A percentile compares a stretch with the other conserved stretches of the same genome.
These are phyloP conservation scores for Metarhizium rileyi DNA, from an alignment of 2,329 filamentous ascomycete genomes.

Conservation along the genomic window DNA sequence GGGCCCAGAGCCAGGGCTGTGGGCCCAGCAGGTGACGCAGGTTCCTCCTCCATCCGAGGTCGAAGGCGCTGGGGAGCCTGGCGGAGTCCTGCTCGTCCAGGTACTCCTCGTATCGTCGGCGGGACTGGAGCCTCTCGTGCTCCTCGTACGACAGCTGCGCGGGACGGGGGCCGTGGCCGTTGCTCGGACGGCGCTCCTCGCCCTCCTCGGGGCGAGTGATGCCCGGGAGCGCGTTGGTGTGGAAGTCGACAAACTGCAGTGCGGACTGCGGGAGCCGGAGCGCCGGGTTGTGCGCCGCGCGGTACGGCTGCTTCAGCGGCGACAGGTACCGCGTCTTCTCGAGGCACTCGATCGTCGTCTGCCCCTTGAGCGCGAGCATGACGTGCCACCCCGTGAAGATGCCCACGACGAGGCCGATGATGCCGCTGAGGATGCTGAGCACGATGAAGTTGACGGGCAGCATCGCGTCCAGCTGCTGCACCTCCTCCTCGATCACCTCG, in stretches of 20 bases:
- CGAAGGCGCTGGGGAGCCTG: constrained; percentile 86
- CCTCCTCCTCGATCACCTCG: constrained; percentile 64
- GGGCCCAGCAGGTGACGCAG: constrained; percentile 73
- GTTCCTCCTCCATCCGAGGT: constrained; percentile 77
- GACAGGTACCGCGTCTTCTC: constrained; percentile 93
- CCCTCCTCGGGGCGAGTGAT: constrained; percentile 76
- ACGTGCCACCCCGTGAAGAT: constrained; percentile 93
- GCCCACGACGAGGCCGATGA: constrained; percentile 80
- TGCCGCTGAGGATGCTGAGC: constrained; percentile 75
- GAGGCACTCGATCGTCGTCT: constrained; percentile 92
- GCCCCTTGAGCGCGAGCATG: constrained; percentile 63
- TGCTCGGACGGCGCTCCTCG: constrained; percentile 40
- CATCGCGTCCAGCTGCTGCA: constrained; percentile 61
- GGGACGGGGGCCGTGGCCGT: constrained; percentile 23
- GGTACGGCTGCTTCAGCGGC: constrained; percentile 61
- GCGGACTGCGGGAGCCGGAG: constrained; percentile 42
- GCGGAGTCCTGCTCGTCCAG: constrained; percentile 83
- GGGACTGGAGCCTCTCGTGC: constrained; percentile 43
- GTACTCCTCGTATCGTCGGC: constrained; percentile 56
- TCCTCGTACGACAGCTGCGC: constrained; percentile 44
- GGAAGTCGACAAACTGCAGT: constrained; percentile 70
- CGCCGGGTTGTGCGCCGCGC: constrained; percentile 46
- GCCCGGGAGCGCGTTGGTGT: constrained; percentile 72
- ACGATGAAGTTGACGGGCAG: constrained; percentile 89
- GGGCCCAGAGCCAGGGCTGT: constrained; percentile 59